Evolutionary conservation across 1,284 basidiomycete genomes (phyloP), one percentile per base, ranked within the genome.

Genomic region (Malassezia sympodialis): DNA sequence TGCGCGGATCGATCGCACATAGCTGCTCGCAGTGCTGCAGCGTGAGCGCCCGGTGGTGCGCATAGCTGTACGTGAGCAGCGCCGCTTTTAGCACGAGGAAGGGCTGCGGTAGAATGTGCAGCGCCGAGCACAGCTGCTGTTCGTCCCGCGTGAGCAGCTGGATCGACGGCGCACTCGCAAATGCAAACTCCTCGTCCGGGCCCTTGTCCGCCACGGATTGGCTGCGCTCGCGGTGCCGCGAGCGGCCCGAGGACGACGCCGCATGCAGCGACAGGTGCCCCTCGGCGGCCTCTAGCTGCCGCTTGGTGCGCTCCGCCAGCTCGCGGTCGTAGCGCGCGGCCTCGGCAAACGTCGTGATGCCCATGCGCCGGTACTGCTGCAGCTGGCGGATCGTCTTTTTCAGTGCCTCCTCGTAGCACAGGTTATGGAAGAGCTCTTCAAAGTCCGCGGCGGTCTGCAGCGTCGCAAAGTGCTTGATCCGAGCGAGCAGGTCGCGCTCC

Each of bases 381-480:
- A 74, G 49, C 49, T 73, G 70, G 4, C 62, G 57, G 2, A 67
- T 68, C 14, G 63, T 59, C 43, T 61, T 62, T 32, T 65, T 58
- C 40, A 74, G 56, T 23, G 68, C 69, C 47, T 74, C 72, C 51
- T 74, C 71, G 54, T 69, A 67, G 59, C 96, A 81, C 53, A 96
- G 82, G 49, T 94, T 91, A 21, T 90, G 83, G 27, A 86, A 80
- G 68, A 98, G 87, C 3, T 80, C 80, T 72, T 98, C 93, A 66
- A 88, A 94, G 73, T 98, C 91, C 56, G 86, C 82, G 0, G 88
- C 85, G 0, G 90, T 93, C 75, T 96, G 90, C 43, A 96, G 78
- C 56, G 87, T 84, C 23, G 93, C 84, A 76, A 96, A 94, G 15
- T 90, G 89, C 66, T 91, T 87, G 59, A 93, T 81, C 31, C 91